Conservation (phyloP, 2,329 filamentous ascomycete species). For the Colletotrichum somersetense region DNA sequence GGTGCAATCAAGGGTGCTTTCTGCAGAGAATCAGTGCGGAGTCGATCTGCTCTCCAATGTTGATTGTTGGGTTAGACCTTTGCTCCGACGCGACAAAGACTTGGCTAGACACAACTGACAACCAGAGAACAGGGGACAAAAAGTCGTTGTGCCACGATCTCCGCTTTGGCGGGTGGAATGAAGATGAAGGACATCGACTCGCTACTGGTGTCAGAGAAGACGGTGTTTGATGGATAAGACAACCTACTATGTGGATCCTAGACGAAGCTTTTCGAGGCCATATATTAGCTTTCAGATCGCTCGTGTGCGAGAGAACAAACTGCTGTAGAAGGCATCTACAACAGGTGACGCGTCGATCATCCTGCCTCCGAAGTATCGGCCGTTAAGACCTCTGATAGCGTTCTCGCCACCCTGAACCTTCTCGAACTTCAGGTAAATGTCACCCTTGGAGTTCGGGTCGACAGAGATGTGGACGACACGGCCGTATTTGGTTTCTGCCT, state of each 20-base stretch:
- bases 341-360: conserved; percentile 96
- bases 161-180: not conserved
- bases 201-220: conserved; percentile 13
- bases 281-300: conserved; percentile 77
- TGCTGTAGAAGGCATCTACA: conserved; percentile 98
- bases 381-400: conserved; percentile 97
- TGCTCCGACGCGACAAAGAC: conserved; percentile 8
- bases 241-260: conserved; percentile 57
- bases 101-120: conserved; percentile 14
- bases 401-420: conserved; percentile 95
- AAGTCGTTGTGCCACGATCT: not conserved
- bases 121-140: not conserved
- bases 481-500: conserved; percentile 96
- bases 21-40: conserved; percentile 41
- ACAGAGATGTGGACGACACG: conserved; percentile 97
- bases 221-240: not conserved
- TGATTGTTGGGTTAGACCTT: conserved; percentile 38
- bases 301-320: conserved; percentile 89
- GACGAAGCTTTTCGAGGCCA: conserved; percentile 59
- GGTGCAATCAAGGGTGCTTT: conserved; percentile 21
- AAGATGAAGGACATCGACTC: not conserved
- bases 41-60: conserved; percentile 28
- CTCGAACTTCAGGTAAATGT: conserved; percentile 99
- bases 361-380: conserved; percentile 92
- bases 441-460: conserved; percentile 92